Evolutionary conservation across 805 yeast species (phyloP).

Genomic region (Grigorovia transvaalensis): DNA sequence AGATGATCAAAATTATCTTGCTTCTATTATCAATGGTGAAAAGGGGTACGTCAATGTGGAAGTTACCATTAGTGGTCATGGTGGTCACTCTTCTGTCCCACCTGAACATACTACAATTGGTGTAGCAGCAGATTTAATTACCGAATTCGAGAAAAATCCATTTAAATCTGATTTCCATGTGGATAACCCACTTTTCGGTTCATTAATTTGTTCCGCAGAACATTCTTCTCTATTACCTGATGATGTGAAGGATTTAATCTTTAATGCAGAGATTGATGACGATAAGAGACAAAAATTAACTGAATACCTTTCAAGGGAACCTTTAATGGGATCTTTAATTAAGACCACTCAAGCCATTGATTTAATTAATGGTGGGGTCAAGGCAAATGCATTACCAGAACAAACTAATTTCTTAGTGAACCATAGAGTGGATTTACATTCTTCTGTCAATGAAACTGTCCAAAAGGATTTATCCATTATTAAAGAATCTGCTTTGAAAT

Average conservation of each 20-base stretch:
- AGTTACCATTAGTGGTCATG: slow-evolving; percentile 47
- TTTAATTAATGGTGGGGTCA: slow-evolving; percentile 60
- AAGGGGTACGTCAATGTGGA: slow-evolving; percentile 48
- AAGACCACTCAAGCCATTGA: slow-evolving; percentile 62
- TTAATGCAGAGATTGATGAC: slow-evolving; percentile 26
- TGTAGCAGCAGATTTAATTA: slow-evolving; percentile 49
- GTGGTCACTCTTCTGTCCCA: slow-evolving; percentile 77
- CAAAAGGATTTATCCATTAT: slow-evolving; percentile 32
- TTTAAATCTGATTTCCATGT: slow-evolving; percentile 28
- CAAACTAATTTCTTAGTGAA: slow-evolving; percentile 43
- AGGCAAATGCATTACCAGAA: slow-evolving; percentile 72
- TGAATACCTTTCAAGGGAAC: slow-evolving; percentile 11
- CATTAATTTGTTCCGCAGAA: slow-evolving; percentile 53
- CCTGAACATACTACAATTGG: slow-evolving; percentile 79
- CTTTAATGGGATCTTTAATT: slow-evolving; percentile 31
- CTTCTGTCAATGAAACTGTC: slow-evolving; percentile 35
- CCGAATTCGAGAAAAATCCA: slow-evolving; percentile 46
- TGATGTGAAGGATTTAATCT: slow-evolving; percentile 17
- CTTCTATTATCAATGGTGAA: slow-evolving; percentile 49
- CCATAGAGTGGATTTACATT: slow-evolving; percentile 54
- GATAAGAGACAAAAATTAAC: slow-evolving; percentile 30
- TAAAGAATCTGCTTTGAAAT: slow-evolving; percentile 35
- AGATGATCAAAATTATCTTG: slow-evolving; percentile 37
- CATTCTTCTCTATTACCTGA: slow-evolving; percentile 26
- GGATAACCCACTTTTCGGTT: slow-evolving; percentile 49